phyloP scores from a whole-genome alignment of 129 eudicot species.

The Chrysanthemum seticuspe region DNA sequence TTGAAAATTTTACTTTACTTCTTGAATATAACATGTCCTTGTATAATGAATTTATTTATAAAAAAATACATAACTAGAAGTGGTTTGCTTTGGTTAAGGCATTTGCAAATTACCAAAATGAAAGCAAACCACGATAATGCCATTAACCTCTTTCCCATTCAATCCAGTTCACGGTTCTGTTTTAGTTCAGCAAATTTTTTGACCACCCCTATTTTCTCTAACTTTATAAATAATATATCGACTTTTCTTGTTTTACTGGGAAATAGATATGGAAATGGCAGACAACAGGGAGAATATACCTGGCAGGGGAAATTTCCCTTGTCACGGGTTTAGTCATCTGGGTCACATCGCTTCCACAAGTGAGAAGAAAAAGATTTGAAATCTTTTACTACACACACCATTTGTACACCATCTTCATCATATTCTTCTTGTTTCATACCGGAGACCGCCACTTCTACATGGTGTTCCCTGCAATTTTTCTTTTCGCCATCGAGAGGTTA shows the following conservation, averaged over 20 bases:
- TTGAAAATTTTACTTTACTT: not conserved
- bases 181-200: not conserved
- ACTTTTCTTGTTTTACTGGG: conserved; percentile 4
- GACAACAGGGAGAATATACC: conserved; percentile 71
- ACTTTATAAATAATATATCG: not conserved
- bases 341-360: conserved; percentile 85
- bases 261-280: conserved; percentile 91
- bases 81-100: not conserved
- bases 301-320: conserved; percentile 89
- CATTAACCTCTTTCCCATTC: not conserved
- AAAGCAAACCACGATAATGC: not conserved
- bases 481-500: conserved; percentile 67
- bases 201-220: not conserved
- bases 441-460: conserved; percentile 88
- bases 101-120: not conserved
- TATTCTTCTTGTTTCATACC: conserved; percentile 86
- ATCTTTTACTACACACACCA: conserved; percentile 86
- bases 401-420: conserved; percentile 58
- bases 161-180: not conserved
- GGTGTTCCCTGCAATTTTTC: conserved; percentile 76
- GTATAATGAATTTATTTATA: not conserved
- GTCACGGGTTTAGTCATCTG: conserved; percentile 57
- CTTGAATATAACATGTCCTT: not conserved
- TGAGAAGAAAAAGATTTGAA: conserved; percentile 74
- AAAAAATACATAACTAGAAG: not conserved